A percentile compares a stretch with the other conserved stretches of the same genome.
Conservation (phyloP, 2,329 filamentous ascomycete species). For the Raffaelea ambrosiae region DNA sequence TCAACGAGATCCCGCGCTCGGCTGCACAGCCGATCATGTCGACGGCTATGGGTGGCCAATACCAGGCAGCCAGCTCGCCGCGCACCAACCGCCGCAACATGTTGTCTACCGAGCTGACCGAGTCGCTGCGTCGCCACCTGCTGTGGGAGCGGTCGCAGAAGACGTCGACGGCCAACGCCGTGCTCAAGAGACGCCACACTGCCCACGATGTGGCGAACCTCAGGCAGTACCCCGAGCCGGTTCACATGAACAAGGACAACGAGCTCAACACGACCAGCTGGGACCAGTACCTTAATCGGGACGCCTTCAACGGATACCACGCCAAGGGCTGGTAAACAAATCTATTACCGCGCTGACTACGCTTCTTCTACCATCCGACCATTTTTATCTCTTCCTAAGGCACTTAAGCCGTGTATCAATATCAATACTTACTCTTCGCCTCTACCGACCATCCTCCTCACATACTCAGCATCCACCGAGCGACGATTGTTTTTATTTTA, state of each 20-base stretch:
- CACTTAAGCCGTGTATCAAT: too few relatives aligned
- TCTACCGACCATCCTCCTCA: too few relatives aligned
- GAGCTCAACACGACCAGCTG: conserved; percentile 63
- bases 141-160: conserved; percentile 95
- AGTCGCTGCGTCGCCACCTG: conserved; percentile 83
- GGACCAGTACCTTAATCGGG: conserved; percentile 80
- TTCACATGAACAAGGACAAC: conserved; percentile 50
- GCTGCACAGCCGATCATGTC: conserved; percentile 69
- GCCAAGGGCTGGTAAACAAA: conserved; percentile 67
- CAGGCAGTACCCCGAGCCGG: conserved; percentile 66
- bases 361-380: too few relatives aligned
- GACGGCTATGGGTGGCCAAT: conserved; percentile 53
- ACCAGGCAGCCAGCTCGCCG: conserved; percentile 75
- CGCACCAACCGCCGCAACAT: conserved; percentile 90
- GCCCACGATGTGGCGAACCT: conserved; percentile 86
- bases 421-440: too few relatives aligned
- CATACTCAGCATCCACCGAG: too few relatives aligned
- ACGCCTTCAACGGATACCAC: conserved; percentile 72
- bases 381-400: too few relatives aligned
- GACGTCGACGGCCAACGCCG: conserved; percentile 78
- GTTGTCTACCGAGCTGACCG: conserved; percentile 88
- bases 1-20: conserved; percentile 58
- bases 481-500: too few relatives aligned
- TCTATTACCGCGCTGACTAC: too few relatives aligned
- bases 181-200: conserved; percentile 82